Evolutionary conservation across 2,329 filamentous ascomycete genomes (phyloP).

Genomic region (Beauveria asiatica): DNA sequence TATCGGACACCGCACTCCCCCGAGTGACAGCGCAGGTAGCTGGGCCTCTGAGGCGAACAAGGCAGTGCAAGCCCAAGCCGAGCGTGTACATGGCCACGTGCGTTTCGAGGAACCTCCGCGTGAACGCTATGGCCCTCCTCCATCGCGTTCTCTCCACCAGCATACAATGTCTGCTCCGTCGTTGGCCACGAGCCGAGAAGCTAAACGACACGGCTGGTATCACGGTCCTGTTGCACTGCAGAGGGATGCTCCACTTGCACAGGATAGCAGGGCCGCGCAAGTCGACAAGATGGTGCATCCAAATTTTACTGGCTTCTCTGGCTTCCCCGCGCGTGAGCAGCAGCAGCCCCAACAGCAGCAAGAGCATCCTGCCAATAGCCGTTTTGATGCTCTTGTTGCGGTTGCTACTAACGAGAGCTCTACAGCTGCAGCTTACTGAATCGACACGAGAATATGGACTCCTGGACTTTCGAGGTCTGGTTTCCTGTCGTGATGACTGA

Average conservation of each 20-base stretch:
- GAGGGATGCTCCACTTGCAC: slow-evolving; percentile 25
- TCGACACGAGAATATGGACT: not conserved
- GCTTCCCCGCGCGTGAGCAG: slow-evolving; percentile 35
- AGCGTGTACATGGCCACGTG: slow-evolving; percentile 41
- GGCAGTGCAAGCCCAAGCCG: slow-evolving; percentile 46
- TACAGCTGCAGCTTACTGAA: slow-evolving; percentile 32
- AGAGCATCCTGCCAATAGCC: slow-evolving; percentile 10
- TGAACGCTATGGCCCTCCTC: slow-evolving; percentile 22
- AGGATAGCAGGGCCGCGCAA: slow-evolving; percentile 31
- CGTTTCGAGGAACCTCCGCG: slow-evolving; percentile 42
- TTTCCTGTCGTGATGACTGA: not conserved
- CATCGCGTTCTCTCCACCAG: slow-evolving; percentile 35
- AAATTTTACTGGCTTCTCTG: slow-evolving; percentile 43
- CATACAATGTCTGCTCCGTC: slow-evolving; percentile 53
- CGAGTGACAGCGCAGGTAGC: slow-evolving; percentile 41
- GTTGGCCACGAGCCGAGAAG: slow-evolving; percentile 46
- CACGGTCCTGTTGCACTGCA: slow-evolving; percentile 40
- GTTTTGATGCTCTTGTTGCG: slow-evolving; percentile 35
- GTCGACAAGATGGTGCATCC: slow-evolving; percentile 51
- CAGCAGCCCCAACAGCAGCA: slow-evolving; percentile 16
- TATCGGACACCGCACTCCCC: slow-evolving; percentile 45
- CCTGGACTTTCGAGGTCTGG: not conserved
- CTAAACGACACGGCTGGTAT: slow-evolving; percentile 66
- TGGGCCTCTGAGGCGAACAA: slow-evolving; percentile 51
- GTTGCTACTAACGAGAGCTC: slow-evolving; percentile 37